These are phyloP conservation scores for Leucosporidium creatinivorum DNA, from an alignment of 768 basidiomycete species.

Conservation along the genomic window DNA sequence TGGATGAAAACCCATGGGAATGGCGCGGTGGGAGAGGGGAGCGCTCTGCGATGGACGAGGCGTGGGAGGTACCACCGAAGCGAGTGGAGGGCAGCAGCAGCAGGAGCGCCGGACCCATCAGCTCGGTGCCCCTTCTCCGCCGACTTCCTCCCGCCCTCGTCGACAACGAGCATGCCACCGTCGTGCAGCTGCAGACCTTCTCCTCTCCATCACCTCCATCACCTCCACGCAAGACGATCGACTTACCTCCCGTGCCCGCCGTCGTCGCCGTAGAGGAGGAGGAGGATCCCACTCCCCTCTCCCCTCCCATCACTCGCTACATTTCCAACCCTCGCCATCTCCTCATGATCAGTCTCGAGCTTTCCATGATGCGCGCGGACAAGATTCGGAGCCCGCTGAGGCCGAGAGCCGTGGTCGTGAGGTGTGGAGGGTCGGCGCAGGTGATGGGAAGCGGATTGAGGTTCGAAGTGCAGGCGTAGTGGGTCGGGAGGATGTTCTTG, in stretches of 20 bases:
- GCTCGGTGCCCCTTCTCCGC: too few species aligned
- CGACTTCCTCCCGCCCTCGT: too few species aligned
- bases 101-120: neutral
- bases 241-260: neutral
- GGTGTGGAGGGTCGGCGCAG: constrained; percentile 3
- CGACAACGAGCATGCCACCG: neutral
- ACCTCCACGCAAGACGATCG: neutral
- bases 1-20: constrained; percentile 2
- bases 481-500: neutral
- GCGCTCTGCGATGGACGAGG: neutral
- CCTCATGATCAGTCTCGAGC: constrained; percentile 30
- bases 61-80: neutral
- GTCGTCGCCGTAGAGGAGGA: neutral
- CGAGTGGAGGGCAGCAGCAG: neutral
- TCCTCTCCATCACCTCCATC: neutral
- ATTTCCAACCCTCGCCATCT: constrained; percentile 32
- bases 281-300: neutral
- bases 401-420: constrained; percentile 25
- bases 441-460: neutral
- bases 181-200: constrained; percentile 3
- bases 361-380: constrained; percentile 29
- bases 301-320: constrained; percentile 8
- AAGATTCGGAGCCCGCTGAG: constrained; percentile 29
- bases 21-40: neutral
- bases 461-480: neutral